Percentiles rank a stretch among this genome's conserved stretches.
Conservation (phyloP, 345 rosid species). For the Ceriops zippeliana region DNA sequence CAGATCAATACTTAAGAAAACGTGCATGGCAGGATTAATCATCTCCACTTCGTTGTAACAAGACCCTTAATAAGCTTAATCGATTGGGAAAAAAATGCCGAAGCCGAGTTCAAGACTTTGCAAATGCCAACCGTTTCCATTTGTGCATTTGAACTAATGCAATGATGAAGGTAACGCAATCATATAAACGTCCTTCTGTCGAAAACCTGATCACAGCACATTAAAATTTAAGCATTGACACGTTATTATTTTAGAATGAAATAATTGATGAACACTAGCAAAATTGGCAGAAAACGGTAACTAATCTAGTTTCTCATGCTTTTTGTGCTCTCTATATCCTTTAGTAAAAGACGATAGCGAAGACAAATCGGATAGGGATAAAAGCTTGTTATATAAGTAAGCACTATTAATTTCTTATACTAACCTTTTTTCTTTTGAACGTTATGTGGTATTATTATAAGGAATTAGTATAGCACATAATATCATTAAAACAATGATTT, state of each 20-base stretch:
- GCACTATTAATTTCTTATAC: neutral
- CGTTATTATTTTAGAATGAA: neutral
- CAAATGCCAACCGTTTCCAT: too few relatives aligned
- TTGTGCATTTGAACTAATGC: neutral
- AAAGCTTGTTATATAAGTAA: neutral
- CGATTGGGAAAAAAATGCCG: neutral
- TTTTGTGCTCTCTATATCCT: neutral
- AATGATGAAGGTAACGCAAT: slow-evolving; percentile 22
- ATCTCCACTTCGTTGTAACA: slow-evolving; percentile 23
- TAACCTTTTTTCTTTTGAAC: neutral
- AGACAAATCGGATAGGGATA: too few relatives aligned
- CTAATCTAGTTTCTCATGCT: neutral
- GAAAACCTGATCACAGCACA: slow-evolving; percentile 21
- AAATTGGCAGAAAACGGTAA: neutral
- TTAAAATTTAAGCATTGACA: slow-evolving; percentile 30
- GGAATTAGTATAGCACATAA: too few relatives aligned
- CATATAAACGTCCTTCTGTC: slow-evolving; percentile 16
- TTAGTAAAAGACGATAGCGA: too few relatives aligned
- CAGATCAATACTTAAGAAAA: neutral
- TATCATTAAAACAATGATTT: too few relatives aligned
- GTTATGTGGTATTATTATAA: too few relatives aligned
- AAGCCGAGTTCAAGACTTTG: too few relatives aligned
- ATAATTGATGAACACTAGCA: neutral
- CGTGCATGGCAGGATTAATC: slow-evolving; percentile 8
- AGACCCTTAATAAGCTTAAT: slow-evolving; percentile 13